phyloP scores from a whole-genome alignment of 2,329 filamentous ascomycete genomes.

The Knoxdaviesia capensis region DNA sequence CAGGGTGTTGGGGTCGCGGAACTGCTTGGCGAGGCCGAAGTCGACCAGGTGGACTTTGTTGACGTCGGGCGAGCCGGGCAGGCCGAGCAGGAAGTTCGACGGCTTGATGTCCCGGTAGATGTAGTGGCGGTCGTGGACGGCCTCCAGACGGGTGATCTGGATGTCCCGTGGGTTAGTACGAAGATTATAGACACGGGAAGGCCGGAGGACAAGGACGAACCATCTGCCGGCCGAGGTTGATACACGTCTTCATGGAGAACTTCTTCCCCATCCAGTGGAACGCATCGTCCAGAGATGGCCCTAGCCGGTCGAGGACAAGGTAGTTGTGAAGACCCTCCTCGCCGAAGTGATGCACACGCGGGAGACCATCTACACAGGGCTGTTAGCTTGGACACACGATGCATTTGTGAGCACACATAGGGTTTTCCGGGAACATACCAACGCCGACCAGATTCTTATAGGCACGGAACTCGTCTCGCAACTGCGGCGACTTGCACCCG shows the following conservation, averaged over 20 bases:
- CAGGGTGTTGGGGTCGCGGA: conserved; percentile 3
- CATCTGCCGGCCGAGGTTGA: conserved; percentile 4
- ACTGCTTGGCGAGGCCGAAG: conserved; percentile 4
- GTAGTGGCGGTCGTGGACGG: conserved; percentile 31
- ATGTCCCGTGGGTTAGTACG: neutral
- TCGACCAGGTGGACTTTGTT: conserved; percentile 3
- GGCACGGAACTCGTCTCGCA: conserved; percentile 3
- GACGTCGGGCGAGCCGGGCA: neutral
- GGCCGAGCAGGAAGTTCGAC: conserved; percentile 56
- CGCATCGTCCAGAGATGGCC: conserved; percentile 3
- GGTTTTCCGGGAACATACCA: neutral
- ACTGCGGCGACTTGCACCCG: conserved; percentile 2
- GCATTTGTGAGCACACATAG: too few relatives aligned
- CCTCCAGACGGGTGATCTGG: conserved; percentile 3
- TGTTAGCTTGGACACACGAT: too few relatives aligned
- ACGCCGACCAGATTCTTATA: conserved; percentile 3
- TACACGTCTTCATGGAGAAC: conserved; percentile 3
- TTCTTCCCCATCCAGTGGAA: conserved; percentile 3
- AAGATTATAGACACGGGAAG: neutral
- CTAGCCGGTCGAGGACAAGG: conserved; percentile 3
- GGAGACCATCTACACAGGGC: conserved; percentile 1
- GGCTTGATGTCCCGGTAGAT: conserved; percentile 83
- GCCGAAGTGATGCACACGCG: conserved; percentile 1
- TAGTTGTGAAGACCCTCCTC: conserved; percentile 3
- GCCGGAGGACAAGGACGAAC: neutral